These are phyloP conservation scores for Phytophthora palmivora DNA, from an alignment of 352 stramenopile genomes.

Conservation along the genomic window DNA sequence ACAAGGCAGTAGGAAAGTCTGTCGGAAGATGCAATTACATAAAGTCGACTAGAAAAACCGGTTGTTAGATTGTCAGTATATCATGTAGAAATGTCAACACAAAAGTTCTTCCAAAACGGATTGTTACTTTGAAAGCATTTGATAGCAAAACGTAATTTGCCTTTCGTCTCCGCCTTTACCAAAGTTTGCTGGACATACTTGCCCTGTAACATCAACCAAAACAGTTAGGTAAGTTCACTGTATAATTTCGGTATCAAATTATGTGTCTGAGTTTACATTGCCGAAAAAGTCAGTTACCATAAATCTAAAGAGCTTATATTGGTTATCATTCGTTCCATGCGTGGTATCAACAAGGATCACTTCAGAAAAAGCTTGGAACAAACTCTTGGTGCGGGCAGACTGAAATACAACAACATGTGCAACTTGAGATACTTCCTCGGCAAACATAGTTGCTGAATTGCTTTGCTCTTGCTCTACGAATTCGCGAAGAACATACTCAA, in stretches of 20 bases:
- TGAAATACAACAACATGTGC: slow-evolving; percentile 12
- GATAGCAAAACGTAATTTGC: background rate
- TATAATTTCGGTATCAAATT: slow-evolving; percentile 4
- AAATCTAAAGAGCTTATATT: slow-evolving; percentile 19
- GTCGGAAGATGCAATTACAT: background rate
- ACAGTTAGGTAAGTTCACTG: background rate
- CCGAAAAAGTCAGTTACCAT: slow-evolving; percentile 12
- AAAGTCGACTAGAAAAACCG: too few species aligned
- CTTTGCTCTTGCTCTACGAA: slow-evolving; percentile 3
- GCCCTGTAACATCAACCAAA: background rate
- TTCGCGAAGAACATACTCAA: slow-evolving; percentile 2
- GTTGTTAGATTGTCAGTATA: too few species aligned
- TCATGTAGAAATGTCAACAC: background rate
- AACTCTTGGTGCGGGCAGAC: slow-evolving; percentile 7
- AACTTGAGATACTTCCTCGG: background rate
- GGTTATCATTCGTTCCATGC: slow-evolving; percentile 6
- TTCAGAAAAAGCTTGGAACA: slow-evolving; percentile 15
- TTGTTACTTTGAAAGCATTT: slow-evolving; percentile 14
- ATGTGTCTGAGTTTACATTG: slow-evolving; percentile 1
- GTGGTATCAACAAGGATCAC: slow-evolving; percentile 11
- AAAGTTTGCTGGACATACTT: slow-evolving; percentile 10
- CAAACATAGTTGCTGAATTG: slow-evolving; percentile 3
- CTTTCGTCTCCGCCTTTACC: slow-evolving; percentile 2
- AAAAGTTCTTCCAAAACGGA: background rate
- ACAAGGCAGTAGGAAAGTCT: background rate